A percentile compares a stretch with the other conserved stretches of the same genome.
Conservation (phyloP, 345 rosid genomes). For the Eutrema yunnanense region DNA sequence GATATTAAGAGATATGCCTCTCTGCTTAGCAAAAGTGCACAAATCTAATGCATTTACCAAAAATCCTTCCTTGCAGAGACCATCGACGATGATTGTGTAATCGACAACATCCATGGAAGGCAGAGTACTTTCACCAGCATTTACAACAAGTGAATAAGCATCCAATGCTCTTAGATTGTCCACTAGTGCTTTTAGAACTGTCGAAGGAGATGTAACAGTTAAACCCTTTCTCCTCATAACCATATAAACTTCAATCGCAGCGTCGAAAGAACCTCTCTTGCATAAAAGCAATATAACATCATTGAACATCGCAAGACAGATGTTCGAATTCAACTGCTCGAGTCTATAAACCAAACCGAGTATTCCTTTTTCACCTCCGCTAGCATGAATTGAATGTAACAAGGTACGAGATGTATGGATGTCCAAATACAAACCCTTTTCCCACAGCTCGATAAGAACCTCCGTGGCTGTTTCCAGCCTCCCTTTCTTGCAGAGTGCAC, state of each 20-base stretch:
- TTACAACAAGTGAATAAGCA: conserved; percentile 53
- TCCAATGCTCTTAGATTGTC: conserved; percentile 47
- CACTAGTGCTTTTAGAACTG: conserved; percentile 41
- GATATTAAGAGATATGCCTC: conserved; percentile 47
- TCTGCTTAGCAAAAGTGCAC: conserved; percentile 50
- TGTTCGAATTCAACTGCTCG: conserved; percentile 32
- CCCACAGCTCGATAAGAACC: conserved; percentile 48
- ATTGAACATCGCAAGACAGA: conserved; percentile 35
- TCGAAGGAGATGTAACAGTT: conserved; percentile 31
- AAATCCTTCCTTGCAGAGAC: conserved; percentile 74
- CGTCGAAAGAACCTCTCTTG: conserved; percentile 40
- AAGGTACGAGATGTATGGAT: conserved; percentile 33
- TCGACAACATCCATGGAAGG: conserved; percentile 54
- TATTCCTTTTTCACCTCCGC: conserved; percentile 43
- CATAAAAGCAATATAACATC: conserved; percentile 51
- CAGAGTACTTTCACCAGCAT: conserved; percentile 32
- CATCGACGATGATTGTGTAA: conserved; percentile 51
- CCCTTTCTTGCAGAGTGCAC: conserved; percentile 55
- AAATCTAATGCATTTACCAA: conserved; percentile 51
- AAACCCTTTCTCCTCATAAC: conserved; percentile 43
- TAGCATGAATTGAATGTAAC: conserved; percentile 37
- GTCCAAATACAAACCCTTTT: conserved; percentile 45
- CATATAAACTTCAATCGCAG: conserved; percentile 42
- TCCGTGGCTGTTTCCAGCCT: conserved; percentile 58
- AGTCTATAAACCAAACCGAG: conserved; percentile 40